Conservation (phyloP, 768 basidiomycete genomes). For the Exsudoporus frostii region DNA sequence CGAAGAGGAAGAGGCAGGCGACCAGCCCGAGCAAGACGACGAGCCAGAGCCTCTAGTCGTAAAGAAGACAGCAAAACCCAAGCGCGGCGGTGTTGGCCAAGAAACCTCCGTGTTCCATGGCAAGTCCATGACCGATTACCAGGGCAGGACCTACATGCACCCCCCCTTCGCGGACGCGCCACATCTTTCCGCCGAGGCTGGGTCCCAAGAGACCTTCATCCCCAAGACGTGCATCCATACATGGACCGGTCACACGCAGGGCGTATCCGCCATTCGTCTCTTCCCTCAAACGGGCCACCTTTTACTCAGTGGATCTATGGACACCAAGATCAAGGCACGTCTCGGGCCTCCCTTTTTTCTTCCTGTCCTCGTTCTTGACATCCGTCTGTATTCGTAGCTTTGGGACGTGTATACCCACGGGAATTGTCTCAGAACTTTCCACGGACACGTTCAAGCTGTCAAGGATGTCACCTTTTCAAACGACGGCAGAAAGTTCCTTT, state of each 20-base stretch:
- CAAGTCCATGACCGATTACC: slow-evolving; percentile 94
- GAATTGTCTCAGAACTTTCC: slow-evolving; percentile 94
- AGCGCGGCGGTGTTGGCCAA: slow-evolving; percentile 76
- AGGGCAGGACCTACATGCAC: slow-evolving; percentile 97
- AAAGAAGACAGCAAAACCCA: slow-evolving; percentile 74
- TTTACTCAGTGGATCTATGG: slow-evolving; percentile 92
- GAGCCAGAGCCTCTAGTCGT: slow-evolving; percentile 55
- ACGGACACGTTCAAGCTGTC: slow-evolving; percentile 94
- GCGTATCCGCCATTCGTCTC: slow-evolving; percentile 87
- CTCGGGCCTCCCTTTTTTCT: neutral
- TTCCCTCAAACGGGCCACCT: slow-evolving; percentile 94
- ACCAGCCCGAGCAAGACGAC: slow-evolving; percentile 51
- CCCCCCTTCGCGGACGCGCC: slow-evolving; percentile 88
- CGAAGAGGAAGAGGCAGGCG: slow-evolving; percentile 41
- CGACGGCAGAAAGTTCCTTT: slow-evolving; percentile 84
- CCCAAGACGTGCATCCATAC: slow-evolving; percentile 96
- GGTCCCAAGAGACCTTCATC: slow-evolving; percentile 87
- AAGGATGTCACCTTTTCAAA: slow-evolving; percentile 97
- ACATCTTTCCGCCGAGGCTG: slow-evolving; percentile 73
- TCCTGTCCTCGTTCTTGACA: slow-evolving; percentile 3
- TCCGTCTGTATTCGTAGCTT: slow-evolving; percentile 49
- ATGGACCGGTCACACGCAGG: slow-evolving; percentile 97
- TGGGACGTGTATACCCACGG: slow-evolving; percentile 99
- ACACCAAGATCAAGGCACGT: slow-evolving; percentile 93
- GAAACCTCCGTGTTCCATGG: slow-evolving; percentile 97